These are phyloP conservation scores for Salisapilia sapeloensis DNA, from an alignment of 352 stramenopile species.

Conservation along the genomic window DNA sequence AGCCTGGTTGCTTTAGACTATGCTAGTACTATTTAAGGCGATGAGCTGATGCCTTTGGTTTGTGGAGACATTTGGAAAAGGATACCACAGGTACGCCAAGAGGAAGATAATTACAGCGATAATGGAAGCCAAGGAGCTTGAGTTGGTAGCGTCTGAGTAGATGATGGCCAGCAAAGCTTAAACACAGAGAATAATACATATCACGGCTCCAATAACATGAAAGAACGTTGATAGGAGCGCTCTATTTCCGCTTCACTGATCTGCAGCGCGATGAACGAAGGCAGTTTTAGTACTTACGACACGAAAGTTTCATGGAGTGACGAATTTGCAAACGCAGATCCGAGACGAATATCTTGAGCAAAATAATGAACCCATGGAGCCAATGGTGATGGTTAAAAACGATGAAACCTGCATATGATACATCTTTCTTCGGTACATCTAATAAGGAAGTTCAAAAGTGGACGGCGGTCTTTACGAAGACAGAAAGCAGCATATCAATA, in stretches of 20 bases:
- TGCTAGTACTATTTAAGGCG: no score
- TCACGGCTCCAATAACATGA: conserved; percentile 18
- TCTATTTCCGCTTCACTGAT: conserved; percentile 22
- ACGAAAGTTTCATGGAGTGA: conserved; percentile 41
- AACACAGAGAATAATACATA: conserved; percentile 27
- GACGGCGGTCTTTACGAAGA: conserved; percentile 41
- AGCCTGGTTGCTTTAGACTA: no score
- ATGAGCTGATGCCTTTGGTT: no score
- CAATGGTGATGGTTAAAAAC: conserved; percentile 15
- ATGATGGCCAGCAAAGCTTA: conserved; percentile 41
- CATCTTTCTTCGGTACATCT: conserved; percentile 19
- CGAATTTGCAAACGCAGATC: conserved; percentile 48
- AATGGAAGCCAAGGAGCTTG: conserved; percentile 39
- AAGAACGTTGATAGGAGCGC: conserved; percentile 42
- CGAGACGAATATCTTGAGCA: conserved; percentile 32
- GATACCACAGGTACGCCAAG: no score
- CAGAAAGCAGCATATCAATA: conserved; percentile 44
- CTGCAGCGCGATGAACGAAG: conserved; percentile 34
- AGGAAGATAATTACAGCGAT: conserved; percentile 35
- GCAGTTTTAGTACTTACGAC: conserved; percentile 37
- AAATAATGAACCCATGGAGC: conserved; percentile 32
- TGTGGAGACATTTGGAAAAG: no score
- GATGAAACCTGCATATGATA: conserved; percentile 34
- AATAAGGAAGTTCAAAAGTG: conserved; percentile 24
- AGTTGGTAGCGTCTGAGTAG: conserved; percentile 31